These are phyloP conservation scores for Nicotiana attenuata DNA, from an alignment of 257 asterid genomes.

Conservation along the genomic window DNA sequence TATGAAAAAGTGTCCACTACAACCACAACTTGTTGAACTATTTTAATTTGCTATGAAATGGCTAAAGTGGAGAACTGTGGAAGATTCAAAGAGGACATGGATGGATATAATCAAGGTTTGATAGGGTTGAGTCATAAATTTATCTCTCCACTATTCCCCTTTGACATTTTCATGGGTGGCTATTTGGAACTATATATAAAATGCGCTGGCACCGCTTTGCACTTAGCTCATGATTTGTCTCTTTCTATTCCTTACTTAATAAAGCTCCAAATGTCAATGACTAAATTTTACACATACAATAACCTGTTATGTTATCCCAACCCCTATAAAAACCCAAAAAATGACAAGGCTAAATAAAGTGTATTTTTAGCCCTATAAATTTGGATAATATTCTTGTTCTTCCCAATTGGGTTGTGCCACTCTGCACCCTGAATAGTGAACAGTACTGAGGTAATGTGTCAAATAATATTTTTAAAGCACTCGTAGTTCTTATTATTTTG, in stretches of 20 bases:
- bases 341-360: no score
- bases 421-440: no score
- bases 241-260: neutral
- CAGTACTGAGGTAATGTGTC: no score
- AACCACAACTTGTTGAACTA: conserved; percentile 1
- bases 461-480: no score
- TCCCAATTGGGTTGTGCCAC: no score
- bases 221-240: neutral
- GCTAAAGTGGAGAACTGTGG: neutral
- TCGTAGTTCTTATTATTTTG: no score
- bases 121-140: neutral
- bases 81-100: neutral
- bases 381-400: no score
- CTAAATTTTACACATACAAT: no score
- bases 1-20: neutral
- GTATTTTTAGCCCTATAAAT: no score
- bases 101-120: neutral
- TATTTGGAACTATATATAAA: neutral
- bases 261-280: no score
- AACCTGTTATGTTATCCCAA: no score
- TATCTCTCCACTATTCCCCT: neutral
- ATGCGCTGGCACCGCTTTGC: neutral
- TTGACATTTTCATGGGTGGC: neutral
- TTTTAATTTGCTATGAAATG: neutral
- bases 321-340: no score